Percentiles rank a stretch among this genome's conserved stretches.
Evolutionary conservation across 2,329 filamentous ascomycete species (phyloP).

Genomic region (Epichloe scottii): DNA sequence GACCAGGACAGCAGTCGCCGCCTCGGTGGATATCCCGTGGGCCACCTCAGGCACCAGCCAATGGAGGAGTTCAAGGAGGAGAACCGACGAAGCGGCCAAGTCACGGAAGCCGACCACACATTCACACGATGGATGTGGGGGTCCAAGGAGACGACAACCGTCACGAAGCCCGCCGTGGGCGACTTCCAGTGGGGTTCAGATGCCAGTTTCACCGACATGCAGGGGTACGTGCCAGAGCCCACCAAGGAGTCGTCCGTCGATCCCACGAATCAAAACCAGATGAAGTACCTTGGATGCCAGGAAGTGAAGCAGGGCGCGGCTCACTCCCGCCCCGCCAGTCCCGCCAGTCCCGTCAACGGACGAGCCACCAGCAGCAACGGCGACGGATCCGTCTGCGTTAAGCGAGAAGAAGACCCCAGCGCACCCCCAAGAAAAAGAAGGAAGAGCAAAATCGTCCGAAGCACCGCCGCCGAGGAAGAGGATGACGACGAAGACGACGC

Average conservation of each 20-base stretch:
- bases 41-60: slow-evolving; percentile 29
- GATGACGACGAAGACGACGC: slow-evolving; percentile 28
- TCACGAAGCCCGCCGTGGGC: slow-evolving; percentile 25
- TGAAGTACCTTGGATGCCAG: slow-evolving; percentile 45
- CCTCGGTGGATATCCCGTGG: slow-evolving; percentile 22
- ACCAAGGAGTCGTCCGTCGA: slow-evolving; percentile 47
- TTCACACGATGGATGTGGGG: slow-evolving; percentile 32
- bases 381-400: slow-evolving; percentile 13
- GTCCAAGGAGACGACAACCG: slow-evolving; percentile 14
- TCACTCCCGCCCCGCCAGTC: slow-evolving; percentile 32
- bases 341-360: slow-evolving; percentile 31
- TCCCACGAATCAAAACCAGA: slow-evolving; percentile 39
- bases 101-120: slow-evolving; percentile 21
- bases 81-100: slow-evolving; percentile 20
- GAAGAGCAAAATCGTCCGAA: slow-evolving; percentile 39
- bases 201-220: slow-evolving; percentile 43
- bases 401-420: slow-evolving; percentile 25
- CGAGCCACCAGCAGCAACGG: slow-evolving; percentile 8
- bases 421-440: slow-evolving; percentile 38
- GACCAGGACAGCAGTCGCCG: slow-evolving; percentile 11
- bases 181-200: slow-evolving; percentile 58
- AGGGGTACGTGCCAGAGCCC: slow-evolving; percentile 45
- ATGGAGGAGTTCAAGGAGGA: slow-evolving; percentile 31
- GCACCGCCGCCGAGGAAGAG: slow-evolving; percentile 14
- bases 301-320: slow-evolving; percentile 43